Evolutionary conservation across 2,329 filamentous ascomycete species (phyloP), one percentile per base, ranked within the genome.

Genomic region (Metarhizium brunneum): DNA sequence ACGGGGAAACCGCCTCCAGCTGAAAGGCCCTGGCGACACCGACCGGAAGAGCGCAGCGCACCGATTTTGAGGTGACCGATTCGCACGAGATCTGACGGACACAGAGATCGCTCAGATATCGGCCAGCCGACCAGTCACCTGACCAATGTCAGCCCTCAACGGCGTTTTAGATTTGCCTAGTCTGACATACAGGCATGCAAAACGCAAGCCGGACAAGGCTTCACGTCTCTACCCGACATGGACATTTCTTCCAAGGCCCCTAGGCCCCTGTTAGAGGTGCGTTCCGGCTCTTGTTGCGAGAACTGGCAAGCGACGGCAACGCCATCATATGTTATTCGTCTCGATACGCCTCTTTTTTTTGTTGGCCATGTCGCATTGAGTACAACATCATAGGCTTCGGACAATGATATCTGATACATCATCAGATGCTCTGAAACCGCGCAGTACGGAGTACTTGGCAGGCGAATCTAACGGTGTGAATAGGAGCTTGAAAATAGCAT

Each of bases 1-100:
- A 7, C n/a, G 10, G 6, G n/a, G 18, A 18, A 20, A 20, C 42
- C 42, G 42, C 42, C 42, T 11, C 42, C 18, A 45, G 42, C 42
- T 18, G 42, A n/a, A 40, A 35, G n/a, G 38, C 38, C 38, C n/a
- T 20, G 2, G 16, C 42, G 25, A 30, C 11, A 30, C 45, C 13
- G 16, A 48, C 13, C 45, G 45, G 13, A 10, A 16, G 45, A 30
- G 43, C n/a, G 13, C 13, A 6, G 43, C 43, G 18, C 35, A 36
- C 8, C n/a, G 11, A 14, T 43, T 43, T 30, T 16, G 1, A 48
- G 14, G 45, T 58, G 57, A 55, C 38, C 57, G 54, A 59, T 59
- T 30, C 6, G 48, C 57, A 35, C 47, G 47, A 47, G 54, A 55
- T 58, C 53, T 53, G 54, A 57, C 55, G 43, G 57, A n/a, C n/a